A percentile compares a stretch with the other conserved stretches of the same genome.
Conservation (phyloP, 2,329 filamentous ascomycete species). For the Clonostachys sp. region DNA sequence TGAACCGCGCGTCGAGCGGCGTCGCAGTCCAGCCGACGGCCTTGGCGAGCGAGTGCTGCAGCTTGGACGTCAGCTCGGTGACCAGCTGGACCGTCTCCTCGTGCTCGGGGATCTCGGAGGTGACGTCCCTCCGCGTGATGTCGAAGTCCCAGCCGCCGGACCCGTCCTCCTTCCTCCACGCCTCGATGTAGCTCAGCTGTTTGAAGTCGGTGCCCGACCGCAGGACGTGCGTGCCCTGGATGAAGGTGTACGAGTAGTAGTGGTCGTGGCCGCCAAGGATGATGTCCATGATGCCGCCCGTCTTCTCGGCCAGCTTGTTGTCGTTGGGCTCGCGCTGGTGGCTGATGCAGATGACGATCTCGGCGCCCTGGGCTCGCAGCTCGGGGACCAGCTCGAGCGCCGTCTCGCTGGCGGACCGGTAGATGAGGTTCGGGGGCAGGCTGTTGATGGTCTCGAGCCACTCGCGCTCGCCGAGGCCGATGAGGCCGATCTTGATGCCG, state of each 20-base stretch:
- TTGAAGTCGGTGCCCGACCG: conserved; percentile 90
- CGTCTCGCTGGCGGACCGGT: conserved; percentile 72
- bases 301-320: conserved; percentile 73
- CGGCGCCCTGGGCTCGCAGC: conserved; percentile 71
- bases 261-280: conserved; percentile 89
- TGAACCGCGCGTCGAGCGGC: conserved; percentile 82
- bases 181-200: conserved; percentile 84
- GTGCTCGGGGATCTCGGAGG: conserved; percentile 64
- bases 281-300: conserved; percentile 73
- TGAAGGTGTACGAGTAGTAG: conserved; percentile 72
- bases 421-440: conserved; percentile 76
- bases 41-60: conserved; percentile 75
- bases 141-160: conserved; percentile 67
- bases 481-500: conserved; percentile 79
- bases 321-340: conserved; percentile 90
- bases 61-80: conserved; percentile 63
- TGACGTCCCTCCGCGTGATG: conserved; percentile 70
- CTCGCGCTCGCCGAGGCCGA: conserved; percentile 82
- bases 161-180: conserved; percentile 47
- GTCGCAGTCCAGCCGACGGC: conserved; percentile 78
- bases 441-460: conserved; percentile 89
- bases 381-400: conserved; percentile 71
- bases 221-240: conserved; percentile 80
- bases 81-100: conserved; percentile 56
- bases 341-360: conserved; percentile 77